Conservation (phyloP, 1,284 basidiomycete species). For the Trichosporon sp. region DNA sequence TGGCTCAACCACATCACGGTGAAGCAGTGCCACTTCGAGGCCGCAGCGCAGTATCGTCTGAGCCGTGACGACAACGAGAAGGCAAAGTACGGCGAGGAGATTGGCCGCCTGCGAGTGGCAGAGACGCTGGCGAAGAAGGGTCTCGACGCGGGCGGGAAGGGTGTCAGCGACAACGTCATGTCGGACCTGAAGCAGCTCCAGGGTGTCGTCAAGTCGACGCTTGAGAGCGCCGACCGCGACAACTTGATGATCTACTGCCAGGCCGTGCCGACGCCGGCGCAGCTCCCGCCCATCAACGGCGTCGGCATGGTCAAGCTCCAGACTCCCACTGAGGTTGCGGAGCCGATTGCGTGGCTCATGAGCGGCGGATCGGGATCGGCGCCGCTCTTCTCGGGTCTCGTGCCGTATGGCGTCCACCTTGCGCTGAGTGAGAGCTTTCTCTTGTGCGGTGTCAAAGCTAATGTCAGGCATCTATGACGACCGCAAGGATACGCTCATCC, state of each 20-base stretch:
- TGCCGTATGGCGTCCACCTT: slow-evolving; percentile 84
- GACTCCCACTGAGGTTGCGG: slow-evolving; percentile 65
- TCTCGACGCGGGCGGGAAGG: slow-evolving; percentile 69
- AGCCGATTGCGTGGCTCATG: slow-evolving; percentile 61
- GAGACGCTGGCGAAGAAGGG: slow-evolving; percentile 71
- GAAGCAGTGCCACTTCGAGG: slow-evolving; percentile 83
- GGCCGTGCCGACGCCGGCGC: slow-evolving; percentile 73
- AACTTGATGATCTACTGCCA: slow-evolving; percentile 97
- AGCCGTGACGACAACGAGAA: slow-evolving; percentile 87
- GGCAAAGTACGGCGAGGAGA: slow-evolving; percentile 79
- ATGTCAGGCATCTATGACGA: slow-evolving; percentile 80
- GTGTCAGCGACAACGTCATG: slow-evolving; percentile 66
- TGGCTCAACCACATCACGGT: slow-evolving; percentile 82
- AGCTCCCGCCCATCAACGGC: slow-evolving; percentile 68
- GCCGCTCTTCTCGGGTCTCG: slow-evolving; percentile 73
- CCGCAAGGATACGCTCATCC: slow-evolving; percentile 71
- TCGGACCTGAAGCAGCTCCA: slow-evolving; percentile 77
- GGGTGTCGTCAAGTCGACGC: slow-evolving; percentile 62
- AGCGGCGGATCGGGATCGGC: slow-evolving; percentile 60
- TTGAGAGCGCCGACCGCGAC: slow-evolving; percentile 76
- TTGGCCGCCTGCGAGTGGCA: slow-evolving; percentile 73
- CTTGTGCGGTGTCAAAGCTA: not conserved
- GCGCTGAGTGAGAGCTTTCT: slow-evolving; percentile 68
- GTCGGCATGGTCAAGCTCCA: slow-evolving; percentile 71
- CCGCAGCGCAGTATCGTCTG: slow-evolving; percentile 86